Percentiles rank a stretch among this genome's conserved stretches.
Evolutionary conservation across 805 yeast species (phyloP).

Genomic region (Nakazawaea populi): DNA sequence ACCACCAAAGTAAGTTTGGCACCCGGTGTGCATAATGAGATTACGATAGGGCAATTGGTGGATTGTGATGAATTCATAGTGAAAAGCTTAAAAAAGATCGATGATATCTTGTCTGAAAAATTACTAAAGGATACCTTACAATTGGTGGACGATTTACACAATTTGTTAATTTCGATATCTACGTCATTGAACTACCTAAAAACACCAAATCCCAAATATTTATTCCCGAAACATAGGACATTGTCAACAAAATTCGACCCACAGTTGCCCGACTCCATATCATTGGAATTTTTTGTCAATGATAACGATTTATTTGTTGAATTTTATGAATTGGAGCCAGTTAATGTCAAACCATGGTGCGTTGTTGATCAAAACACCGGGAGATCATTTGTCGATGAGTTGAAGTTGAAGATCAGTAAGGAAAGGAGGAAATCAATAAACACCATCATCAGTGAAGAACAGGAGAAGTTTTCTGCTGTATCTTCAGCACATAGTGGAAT

Average conservation of each 20-base stretch:
- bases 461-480: slow-evolving; percentile 11
- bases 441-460: slow-evolving; percentile 33
- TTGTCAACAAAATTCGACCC: slow-evolving; percentile 36
- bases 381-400: slow-evolving; percentile 50
- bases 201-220: slow-evolving; percentile 47
- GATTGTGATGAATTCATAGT: slow-evolving; percentile 28
- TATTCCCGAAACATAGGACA: slow-evolving; percentile 52
- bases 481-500: neutral
- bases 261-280: slow-evolving; percentile 36
- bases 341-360: slow-evolving; percentile 61
- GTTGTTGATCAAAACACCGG: slow-evolving; percentile 39
- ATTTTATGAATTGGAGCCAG: slow-evolving; percentile 40
- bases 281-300: slow-evolving; percentile 52
- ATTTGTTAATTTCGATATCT: slow-evolving; percentile 24
- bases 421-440: slow-evolving; percentile 33
- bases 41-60: slow-evolving; percentile 35
- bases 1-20: slow-evolving; percentile 30
- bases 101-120: slow-evolving; percentile 25
- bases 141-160: slow-evolving; percentile 17
- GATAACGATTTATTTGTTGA: slow-evolving; percentile 63
- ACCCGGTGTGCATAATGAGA: slow-evolving; percentile 29
- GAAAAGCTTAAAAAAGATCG: slow-evolving; percentile 38
- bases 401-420: slow-evolving; percentile 48
- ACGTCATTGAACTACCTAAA: slow-evolving; percentile 32
- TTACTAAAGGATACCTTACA: slow-evolving; percentile 10